Conservation (phyloP, 768 basidiomycete species). For the Trametopsis cervina region DNA sequence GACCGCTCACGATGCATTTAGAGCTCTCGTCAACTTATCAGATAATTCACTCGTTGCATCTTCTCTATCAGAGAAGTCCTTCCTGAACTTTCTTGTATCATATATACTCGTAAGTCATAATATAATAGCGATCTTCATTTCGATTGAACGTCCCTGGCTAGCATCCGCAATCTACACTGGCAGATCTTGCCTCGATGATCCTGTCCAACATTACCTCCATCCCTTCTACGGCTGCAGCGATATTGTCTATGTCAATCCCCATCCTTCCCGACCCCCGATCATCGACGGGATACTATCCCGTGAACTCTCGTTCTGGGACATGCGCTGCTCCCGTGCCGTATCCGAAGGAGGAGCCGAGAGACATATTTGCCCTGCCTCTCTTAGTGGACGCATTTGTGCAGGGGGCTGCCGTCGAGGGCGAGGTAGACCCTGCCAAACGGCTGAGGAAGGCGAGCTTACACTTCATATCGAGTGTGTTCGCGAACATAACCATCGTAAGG, state of each 20-base stretch:
- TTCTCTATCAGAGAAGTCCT: slow-evolving; percentile 62
- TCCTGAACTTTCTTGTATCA: slow-evolving; percentile 76
- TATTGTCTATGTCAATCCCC: slow-evolving; percentile 62
- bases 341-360: slow-evolving; percentile 44
- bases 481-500: slow-evolving; percentile 79
- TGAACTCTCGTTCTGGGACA: slow-evolving; percentile 75
- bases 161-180: slow-evolving; percentile 87
- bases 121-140: slow-evolving; percentile 1
- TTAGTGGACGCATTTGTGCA: slow-evolving; percentile 88
- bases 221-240: slow-evolving; percentile 51
- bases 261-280: slow-evolving; percentile 45
- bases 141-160: slow-evolving; percentile 23
- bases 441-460: slow-evolving; percentile 74
- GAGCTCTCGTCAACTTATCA: slow-evolving; percentile 89
- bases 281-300: slow-evolving; percentile 59
- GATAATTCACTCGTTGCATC: slow-evolving; percentile 68
- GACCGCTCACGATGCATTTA: slow-evolving; percentile 91
- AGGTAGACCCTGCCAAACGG: slow-evolving; percentile 40
- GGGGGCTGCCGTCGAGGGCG: slow-evolving; percentile 51
- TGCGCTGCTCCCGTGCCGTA: slow-evolving; percentile 69
- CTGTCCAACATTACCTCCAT: slow-evolving; percentile 90
- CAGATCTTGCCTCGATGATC: slow-evolving; percentile 95
- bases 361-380: slow-evolving; percentile 65
- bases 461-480: slow-evolving; percentile 91
- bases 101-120: slow-evolving; percentile 75